Evolutionary conservation across 116 monocot species (phyloP).

Genomic region (Dioscorea cayenensis): DNA sequence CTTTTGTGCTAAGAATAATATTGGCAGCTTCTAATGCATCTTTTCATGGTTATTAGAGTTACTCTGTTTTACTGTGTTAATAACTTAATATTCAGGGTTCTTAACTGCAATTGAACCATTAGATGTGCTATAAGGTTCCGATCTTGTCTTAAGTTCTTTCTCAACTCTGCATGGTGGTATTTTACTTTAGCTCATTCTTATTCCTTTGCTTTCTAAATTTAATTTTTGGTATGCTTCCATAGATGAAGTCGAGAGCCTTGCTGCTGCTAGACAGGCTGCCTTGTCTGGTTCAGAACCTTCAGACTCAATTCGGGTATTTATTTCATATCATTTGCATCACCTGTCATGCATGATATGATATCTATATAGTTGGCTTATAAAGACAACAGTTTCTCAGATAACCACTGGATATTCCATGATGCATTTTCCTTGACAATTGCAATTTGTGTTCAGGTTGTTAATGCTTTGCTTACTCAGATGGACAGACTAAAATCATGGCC

Average conservation of each 20-base stretch:
- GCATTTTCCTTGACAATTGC: not conserved
- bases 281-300: constrained; percentile 97
- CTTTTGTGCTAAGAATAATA: no score
- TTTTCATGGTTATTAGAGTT: no score
- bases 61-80: no score
- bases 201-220: not conserved
- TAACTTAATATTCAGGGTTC: no score
- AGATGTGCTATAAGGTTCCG: no score
- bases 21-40: no score
- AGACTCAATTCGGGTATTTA: constrained; percentile 86
- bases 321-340: not conserved
- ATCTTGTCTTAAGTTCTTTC: not conserved
- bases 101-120: no score
- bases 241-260: constrained; percentile 99
- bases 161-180: not conserved
- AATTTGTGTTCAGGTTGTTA: constrained; percentile 66
- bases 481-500: constrained; percentile 89
- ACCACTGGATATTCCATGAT: not conserved
- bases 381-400: not conserved
- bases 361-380: not conserved
- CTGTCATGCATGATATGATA: not conserved
- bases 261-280: constrained; percentile 93
- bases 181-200: not conserved
- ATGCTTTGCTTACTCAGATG: constrained; percentile 99
- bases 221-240: constrained; percentile 4